Percentiles rank a stretch among this genome's conserved stretches.
Conservation (phyloP, 108 stramenopile species). For the Mayamaea pseudoterrestris region DNA sequence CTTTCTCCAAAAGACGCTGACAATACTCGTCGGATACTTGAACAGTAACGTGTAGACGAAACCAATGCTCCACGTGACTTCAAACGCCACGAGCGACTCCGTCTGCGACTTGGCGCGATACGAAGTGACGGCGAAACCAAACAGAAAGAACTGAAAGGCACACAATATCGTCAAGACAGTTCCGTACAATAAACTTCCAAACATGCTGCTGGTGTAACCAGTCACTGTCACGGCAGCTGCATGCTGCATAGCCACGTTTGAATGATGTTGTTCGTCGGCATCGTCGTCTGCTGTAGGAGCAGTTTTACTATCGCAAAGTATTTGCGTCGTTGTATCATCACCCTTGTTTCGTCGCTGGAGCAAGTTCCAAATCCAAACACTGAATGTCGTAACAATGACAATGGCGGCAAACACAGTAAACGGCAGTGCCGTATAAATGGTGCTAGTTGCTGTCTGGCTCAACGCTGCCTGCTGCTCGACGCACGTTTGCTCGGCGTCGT, state of each 20-base stretch:
- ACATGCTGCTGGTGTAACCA: slow-evolving; percentile 28
- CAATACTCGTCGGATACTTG: not conserved
- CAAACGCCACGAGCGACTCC: slow-evolving; percentile 25
- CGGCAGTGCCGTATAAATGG: slow-evolving; percentile 16
- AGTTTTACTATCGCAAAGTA: slow-evolving; percentile 6
- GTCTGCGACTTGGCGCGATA: slow-evolving; percentile 4
- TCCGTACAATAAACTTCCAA: slow-evolving; percentile 31
- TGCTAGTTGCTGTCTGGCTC: too few relatives aligned
- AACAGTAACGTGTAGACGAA: not conserved
- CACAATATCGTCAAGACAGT: slow-evolving; percentile 20
- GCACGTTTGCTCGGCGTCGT: slow-evolving; percentile 9
- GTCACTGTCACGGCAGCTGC: slow-evolving; percentile 23
- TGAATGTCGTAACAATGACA: slow-evolving; percentile 15
- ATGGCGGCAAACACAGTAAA: slow-evolving; percentile 19
- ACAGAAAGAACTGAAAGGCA: slow-evolving; percentile 2
- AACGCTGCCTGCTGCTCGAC: slow-evolving; percentile 21
- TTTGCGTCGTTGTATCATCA: slow-evolving; percentile 15
- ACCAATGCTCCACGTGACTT: slow-evolving; percentile 24
- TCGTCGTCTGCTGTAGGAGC: not conserved
- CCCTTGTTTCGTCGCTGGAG: slow-evolving; percentile 31
- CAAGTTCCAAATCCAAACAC: slow-evolving; percentile 36
- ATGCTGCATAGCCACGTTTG: not conserved
- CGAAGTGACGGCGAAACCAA: slow-evolving; percentile 1
- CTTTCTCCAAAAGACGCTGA: slow-evolving; percentile 26
- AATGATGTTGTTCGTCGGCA: not conserved